Evolutionary conservation across 495 filamentous ascomycete species (phyloP).

Genomic region (Aspergillus steynii): DNA sequence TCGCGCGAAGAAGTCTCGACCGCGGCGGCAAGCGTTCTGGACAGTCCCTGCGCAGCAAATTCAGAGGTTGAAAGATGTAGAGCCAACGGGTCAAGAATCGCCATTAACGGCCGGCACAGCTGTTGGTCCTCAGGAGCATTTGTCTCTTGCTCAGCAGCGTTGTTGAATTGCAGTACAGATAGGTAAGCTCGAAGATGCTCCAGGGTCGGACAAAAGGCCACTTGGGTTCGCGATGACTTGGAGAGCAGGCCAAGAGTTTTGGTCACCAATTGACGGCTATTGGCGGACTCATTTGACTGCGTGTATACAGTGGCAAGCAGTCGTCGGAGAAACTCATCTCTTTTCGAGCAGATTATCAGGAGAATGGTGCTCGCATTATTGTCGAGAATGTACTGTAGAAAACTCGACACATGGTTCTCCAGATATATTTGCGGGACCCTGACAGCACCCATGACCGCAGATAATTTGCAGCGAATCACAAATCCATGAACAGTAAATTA

Average conservation of each 20-base stretch:
- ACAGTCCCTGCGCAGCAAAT: conserved; percentile 81
- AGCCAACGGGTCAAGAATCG: conserved; percentile 64
- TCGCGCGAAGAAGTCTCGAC: conserved; percentile 61
- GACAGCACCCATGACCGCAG: conserved; percentile 20
- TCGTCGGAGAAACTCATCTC: conserved; percentile 60
- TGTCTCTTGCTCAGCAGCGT: background rate
- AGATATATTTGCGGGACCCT: conserved; percentile 24
- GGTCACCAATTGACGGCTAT: conserved; percentile 47
- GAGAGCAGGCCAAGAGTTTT: conserved; percentile 70
- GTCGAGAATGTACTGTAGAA: conserved; percentile 64
- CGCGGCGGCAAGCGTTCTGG: conserved; percentile 63
- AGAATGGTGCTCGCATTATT: conserved; percentile 54
- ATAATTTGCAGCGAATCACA: conserved; percentile 4
- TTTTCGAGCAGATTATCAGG: conserved; percentile 69
- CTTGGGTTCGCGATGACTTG: conserved; percentile 62
- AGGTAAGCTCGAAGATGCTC: conserved; percentile 78
- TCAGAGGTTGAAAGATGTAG: conserved; percentile 74
- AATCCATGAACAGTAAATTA: background rate
- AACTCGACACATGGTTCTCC: conserved; percentile 44
- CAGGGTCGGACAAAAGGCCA: conserved; percentile 72
- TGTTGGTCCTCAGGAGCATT: conserved; percentile 1
- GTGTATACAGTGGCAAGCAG: conserved; percentile 33
- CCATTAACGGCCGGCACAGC: conserved; percentile 44
- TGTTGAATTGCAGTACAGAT: conserved; percentile 44
- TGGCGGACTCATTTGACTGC: conserved; percentile 18